Percentiles rank a stretch among this genome's conserved stretches.
phyloP scores from a whole-genome alignment of 192 early-diverging fungal species.

The Phlyctochytrium planicorne region DNA sequence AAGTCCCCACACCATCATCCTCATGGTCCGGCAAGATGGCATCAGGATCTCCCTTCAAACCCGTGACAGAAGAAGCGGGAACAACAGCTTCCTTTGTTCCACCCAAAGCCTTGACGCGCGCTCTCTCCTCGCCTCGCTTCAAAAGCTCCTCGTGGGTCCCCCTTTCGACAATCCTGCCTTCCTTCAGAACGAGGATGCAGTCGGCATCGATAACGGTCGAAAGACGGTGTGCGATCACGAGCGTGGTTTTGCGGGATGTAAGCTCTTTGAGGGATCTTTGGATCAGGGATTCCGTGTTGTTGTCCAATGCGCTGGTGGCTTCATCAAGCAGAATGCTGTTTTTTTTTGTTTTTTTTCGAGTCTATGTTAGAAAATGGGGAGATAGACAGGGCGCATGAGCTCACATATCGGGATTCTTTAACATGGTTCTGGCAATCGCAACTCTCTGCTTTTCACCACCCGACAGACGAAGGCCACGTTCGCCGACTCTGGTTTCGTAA shows the following conservation, averaged over 20 bases:
- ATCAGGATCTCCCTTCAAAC: too few species aligned
- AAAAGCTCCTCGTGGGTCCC: conserved; percentile 83
- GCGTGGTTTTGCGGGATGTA: conserved; percentile 76
- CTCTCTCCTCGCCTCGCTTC: too few species aligned
- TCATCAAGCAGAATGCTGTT: conserved; percentile 91
- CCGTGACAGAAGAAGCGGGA: too few species aligned
- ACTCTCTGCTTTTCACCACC: conserved; percentile 95
- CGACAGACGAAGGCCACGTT: conserved; percentile 68
- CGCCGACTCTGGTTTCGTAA: conserved; percentile 53
- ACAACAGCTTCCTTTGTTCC: too few species aligned
- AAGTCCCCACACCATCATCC: conserved; percentile 55
- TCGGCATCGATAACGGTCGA: conserved; percentile 78
- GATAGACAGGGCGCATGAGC: too few species aligned
- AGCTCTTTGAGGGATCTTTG: conserved; percentile 78
- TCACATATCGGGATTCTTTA: conserved; percentile 64
- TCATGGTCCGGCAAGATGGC: too few species aligned
- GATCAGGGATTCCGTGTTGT: conserved; percentile 84
- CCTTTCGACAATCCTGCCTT: conserved; percentile 76
- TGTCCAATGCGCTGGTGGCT: conserved; percentile 83
- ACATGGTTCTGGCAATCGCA: conserved; percentile 78
- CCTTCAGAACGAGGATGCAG: conserved; percentile 83
- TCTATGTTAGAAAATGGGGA: too few species aligned
- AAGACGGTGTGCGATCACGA: conserved; percentile 72
- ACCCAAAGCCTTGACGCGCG: too few species aligned
- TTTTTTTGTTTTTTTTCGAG: too few species aligned